Evolutionary conservation across 2,329 filamentous ascomycete genomes (phyloP), one percentile per base, ranked within the genome.

Genomic region (Cytospora piceicola): DNA sequence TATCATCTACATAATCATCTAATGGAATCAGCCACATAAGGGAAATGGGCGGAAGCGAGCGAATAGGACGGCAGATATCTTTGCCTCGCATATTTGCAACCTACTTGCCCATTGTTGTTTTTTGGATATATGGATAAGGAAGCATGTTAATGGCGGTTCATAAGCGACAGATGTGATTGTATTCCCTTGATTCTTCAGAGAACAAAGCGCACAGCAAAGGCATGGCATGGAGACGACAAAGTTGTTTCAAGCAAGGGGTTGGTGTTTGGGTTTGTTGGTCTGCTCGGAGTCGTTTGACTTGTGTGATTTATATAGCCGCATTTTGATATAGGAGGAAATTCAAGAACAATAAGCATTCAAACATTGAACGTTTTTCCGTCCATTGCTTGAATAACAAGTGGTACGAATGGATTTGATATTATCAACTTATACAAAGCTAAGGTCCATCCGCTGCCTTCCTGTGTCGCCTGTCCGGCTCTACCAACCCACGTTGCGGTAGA

Each of bases 1-100:
- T 60, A 65, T 17, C 42, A 30, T 56, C 64, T 58, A 53, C 56
- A 46, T 66, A 68, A 67, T 67, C 30, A 61, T 59, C 54, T 68
- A 69, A 69, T 68, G 66, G 59, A 36, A 58, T 42, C 22, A 51
- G 27, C 30, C n/a, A 49, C 46, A 49, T 49, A 49, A 24, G n/a
- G 46, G 46, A 49, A 24, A 12, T 22, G 46, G 42, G n/a, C 11
- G 11, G 46, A n/a, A 42, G 8, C 8, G 4, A 42, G 39, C 39
- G 9, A 42, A 42, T 42, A 42, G 46, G 46, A n/a, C 46, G n/a
- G 12, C n/a, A 29, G 27, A 29, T n/a, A 24, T 24, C n/a, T 49
- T 24, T 49, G 46, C 20, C 20, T 49, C 9, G 14, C 46, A 49
- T 49, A 22, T 24, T 34, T 22, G 22, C n/a, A 11, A 3, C 5